A percentile compares a stretch with the other conserved stretches of the same genome.
Evolutionary conservation across 257 asterid species (phyloP).

Genomic region (Ilex asprella): DNA sequence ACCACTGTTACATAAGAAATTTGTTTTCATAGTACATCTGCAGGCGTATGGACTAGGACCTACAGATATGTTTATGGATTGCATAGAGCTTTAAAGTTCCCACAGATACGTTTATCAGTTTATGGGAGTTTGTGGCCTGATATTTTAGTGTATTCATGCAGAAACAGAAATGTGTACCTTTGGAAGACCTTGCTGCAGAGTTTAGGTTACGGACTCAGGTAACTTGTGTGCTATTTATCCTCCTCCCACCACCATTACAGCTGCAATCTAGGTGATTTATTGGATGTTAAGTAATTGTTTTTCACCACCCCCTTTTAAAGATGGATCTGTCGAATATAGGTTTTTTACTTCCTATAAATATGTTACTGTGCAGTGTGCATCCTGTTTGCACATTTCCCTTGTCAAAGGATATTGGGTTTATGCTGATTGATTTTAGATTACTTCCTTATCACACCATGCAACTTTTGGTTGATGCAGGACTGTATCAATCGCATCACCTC

Average conservation of each 20-base stretch:
- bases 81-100: background rate
- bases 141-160: constrained; percentile 27
- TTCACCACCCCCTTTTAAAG: too few relatives aligned
- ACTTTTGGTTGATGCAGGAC: constrained; percentile 53
- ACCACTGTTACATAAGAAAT: background rate
- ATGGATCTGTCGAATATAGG: too few relatives aligned
- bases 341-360: too few relatives aligned
- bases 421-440: background rate
- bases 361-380: too few relatives aligned
- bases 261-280: background rate
- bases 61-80: background rate
- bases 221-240: constrained; percentile 9
- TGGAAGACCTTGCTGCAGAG: constrained; percentile 98
- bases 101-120: background rate
- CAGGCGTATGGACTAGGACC: background rate
- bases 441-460: constrained; percentile 11
- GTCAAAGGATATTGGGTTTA: background rate
- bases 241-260: background rate
- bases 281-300: background rate
- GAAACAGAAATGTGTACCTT: constrained; percentile 89
- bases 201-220: constrained; percentile 96
- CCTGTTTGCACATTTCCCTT: background rate
- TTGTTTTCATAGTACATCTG: background rate
- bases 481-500: constrained; percentile 81
- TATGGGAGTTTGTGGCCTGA: background rate